Base-by-base conservation (phyloP, 306 rosid species). In the Begonia fuchsioides region DNA sequence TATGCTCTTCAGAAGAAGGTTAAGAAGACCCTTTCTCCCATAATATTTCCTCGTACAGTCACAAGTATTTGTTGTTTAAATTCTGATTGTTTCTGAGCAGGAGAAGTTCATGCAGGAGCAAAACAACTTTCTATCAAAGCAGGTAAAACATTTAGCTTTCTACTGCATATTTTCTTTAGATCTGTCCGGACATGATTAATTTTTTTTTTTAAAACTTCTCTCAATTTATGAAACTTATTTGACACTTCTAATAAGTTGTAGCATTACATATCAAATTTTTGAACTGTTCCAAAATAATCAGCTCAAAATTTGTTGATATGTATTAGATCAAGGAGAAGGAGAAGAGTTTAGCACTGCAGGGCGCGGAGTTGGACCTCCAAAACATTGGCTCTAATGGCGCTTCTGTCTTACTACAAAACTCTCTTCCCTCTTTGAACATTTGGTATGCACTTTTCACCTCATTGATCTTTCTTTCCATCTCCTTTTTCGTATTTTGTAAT, bases 1-100 rank as follows among this genome's bases (percentile, higher is more conserved):
- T 73, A 94, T 57, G 81, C 65, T 39, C 88, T 80, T 35, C 94
- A 87, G 74, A 80, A 55, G 63, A 78, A 76, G 93, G 96, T 19
- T 19, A 2, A 68, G 39, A 11, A 52, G 19, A 43, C 44, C 50
- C 44, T 20, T 20, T 20, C 32, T 26, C 35, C 5, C 35, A 2
- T 8, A 26, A 4, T 26, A 26, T 26, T 26, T 26, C 35, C 35
- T 26, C 35, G 5, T 3, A 4, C 7, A 5, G 1, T 26, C 4
- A 2, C 35, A 26, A 26, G 35, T 26, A 26, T 26, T 26, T 26
- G 2, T 15, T 38, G 44, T 49, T 47, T 4, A 26, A 26, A 6
- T 15, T 26, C 35, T 26, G 35, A 26, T 8, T 26, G 35, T 46
- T 13, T 46, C 0, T 46, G 11, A 3, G 13, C 75, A 87, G 94